phyloP scores from a whole-genome alignment of 768 basidiomycete genomes.

The Lentinula sp. region DNA sequence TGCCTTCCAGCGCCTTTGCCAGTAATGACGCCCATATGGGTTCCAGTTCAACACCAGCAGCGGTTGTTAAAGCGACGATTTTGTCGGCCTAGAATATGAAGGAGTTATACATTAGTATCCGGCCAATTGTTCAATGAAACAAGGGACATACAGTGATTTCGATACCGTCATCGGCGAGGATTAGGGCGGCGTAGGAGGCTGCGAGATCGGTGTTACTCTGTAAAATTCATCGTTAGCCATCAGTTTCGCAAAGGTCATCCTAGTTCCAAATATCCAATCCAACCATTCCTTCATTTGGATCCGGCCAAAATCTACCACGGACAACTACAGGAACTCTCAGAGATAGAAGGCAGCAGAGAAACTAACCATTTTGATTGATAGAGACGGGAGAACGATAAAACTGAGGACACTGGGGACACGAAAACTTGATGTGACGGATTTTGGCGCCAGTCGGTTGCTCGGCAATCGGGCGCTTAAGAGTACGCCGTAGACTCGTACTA shows the following conservation, averaged over 20 bases:
- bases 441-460: not conserved
- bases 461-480: not conserved
- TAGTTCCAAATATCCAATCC: not conserved
- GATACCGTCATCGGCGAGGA: constrained; percentile 94
- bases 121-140: not conserved
- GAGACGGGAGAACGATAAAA: not conserved
- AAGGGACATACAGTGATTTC: constrained; percentile 85
- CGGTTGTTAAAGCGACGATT: constrained; percentile 77
- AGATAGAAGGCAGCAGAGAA: not conserved
- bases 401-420: not conserved
- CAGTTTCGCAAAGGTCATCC: not conserved
- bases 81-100: constrained; percentile 70
- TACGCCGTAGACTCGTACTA: too few species aligned
- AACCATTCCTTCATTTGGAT: not conserved
- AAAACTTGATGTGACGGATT: not conserved
- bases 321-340: not conserved
- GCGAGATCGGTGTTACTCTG: constrained; percentile 72
- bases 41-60: constrained; percentile 84
- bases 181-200: constrained; percentile 93
- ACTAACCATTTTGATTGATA: constrained; percentile 1
- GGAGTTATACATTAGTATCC: not conserved
- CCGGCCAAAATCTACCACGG: not conserved
- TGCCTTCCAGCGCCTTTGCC: constrained; percentile 96
- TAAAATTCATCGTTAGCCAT: constrained; percentile 6
- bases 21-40: constrained; percentile 97